Conservation (phyloP, 1,284 basidiomycete genomes). For the Ustilago trichophora region DNA sequence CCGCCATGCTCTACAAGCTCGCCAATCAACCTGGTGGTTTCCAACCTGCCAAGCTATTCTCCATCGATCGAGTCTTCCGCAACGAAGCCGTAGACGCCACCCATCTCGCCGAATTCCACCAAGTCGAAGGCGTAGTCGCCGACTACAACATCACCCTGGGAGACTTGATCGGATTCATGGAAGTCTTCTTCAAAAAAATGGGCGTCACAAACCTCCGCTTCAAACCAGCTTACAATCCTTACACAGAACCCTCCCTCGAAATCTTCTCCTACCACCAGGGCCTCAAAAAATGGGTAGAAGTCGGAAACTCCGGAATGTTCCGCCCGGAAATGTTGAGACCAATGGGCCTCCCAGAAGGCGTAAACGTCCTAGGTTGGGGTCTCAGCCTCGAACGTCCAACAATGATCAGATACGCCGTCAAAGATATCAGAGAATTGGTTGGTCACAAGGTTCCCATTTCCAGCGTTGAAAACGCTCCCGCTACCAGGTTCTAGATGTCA, state of each 20-base stretch:
- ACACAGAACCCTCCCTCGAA: constrained; percentile 88
- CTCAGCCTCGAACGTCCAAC: constrained; percentile 95
- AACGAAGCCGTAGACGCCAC: constrained; percentile 99
- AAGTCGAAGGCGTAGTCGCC: constrained; percentile 98
- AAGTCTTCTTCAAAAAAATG: constrained; percentile 92
- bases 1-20: constrained; percentile 83
- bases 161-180: constrained; percentile 83
- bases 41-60: constrained; percentile 95
- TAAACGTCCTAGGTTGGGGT: constrained; percentile 97
- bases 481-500: constrained; percentile 64
- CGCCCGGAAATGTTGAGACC: constrained; percentile 95
- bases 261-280: constrained; percentile 98
- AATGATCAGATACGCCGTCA: constrained; percentile 88
- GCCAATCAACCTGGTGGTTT: constrained; percentile 82
- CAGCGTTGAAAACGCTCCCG: constrained; percentile 61
- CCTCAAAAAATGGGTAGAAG: constrained; percentile 94
- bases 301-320: constrained; percentile 92
- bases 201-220: constrained; percentile 91
- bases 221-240: constrained; percentile 90
- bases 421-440: constrained; percentile 94
- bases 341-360: constrained; percentile 97
- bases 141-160: constrained; percentile 94
- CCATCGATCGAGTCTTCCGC: constrained; percentile 97
- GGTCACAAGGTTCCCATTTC: constrained; percentile 87
- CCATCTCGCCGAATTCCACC: constrained; percentile 98